Base-by-base conservation (phyloP, 192 early-diverging fungal species). In the Paraglomus occultum region DNA sequence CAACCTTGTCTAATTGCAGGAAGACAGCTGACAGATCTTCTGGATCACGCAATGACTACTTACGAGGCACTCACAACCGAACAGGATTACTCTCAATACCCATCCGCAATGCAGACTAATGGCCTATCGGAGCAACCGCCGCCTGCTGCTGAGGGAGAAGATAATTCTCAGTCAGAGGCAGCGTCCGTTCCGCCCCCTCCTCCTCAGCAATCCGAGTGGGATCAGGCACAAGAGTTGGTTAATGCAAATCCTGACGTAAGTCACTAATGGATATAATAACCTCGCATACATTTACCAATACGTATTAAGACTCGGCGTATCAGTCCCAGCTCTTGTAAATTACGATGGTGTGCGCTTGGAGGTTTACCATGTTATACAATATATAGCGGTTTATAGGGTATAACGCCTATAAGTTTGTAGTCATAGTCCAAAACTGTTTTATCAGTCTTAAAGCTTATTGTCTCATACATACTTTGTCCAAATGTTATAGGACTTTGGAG, bases 171-270 rank as follows among this genome's bases (percentile, higher is more conserved):
- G 38, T 57, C 54, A 17, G 54, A 57, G 38, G 54, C 17, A 17
- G 20, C 11, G 11, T 57, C 54, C 11, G 54, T 31, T 17, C 10
- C 15, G 1, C 9, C 54, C 44, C 3, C 67, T 40, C n/a, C 10
- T n/a, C 55, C 67, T 42, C 67, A 70, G 50, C 54, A 55, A 59
- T 70, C 67, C 31, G 82, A 86, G 18, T 86, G 82, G 79, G 85
- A 87, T 42, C 72, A 76, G n/a, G 71, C 80, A 31, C 87, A 83
- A 83, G 73, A 85, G 23, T 70, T 80, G 1, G 86, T 87, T 6
- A 80, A 71, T 17, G 46, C 78, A 69, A 83, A 83, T 70, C 84
- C 85, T 12, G 81, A 87, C 59, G 67, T 70, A 70, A 48, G 44
- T 59, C 38, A 38, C 8, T 59, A 23, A 59, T 46, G 20, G 14